phyloP scores from a whole-genome alignment of 2,329 filamentous ascomycete species.

The Bipolaris cookei region DNA sequence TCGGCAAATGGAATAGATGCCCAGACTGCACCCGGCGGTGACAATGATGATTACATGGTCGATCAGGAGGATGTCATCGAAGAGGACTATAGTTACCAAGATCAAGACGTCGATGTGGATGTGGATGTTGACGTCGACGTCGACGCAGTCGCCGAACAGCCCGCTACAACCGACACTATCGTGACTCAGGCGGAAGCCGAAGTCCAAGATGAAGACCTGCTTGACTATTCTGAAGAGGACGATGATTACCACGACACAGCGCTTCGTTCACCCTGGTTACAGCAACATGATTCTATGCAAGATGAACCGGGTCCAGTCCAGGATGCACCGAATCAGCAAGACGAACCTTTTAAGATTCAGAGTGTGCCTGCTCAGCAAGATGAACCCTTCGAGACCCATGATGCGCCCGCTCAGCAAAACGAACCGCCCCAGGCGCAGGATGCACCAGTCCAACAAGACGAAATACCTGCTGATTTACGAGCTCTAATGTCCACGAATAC shows the following conservation, averaged over 20 bases:
- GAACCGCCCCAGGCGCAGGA: not conserved
- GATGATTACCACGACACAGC: constrained; percentile 16
- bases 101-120: not conserved
- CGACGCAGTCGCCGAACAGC: constrained; percentile 12
- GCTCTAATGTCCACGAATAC: constrained; percentile 6
- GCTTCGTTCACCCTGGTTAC: constrained; percentile 4
- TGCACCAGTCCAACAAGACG: constrained; percentile 8
- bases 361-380: constrained; percentile 9
- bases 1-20: constrained; percentile 33
- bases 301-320: not conserved
- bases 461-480: constrained; percentile 17
- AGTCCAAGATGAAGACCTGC: constrained; percentile 36
- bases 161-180: constrained; percentile 1
- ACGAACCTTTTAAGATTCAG: constrained; percentile 1
- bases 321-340: constrained; percentile 3
- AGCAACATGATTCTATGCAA: constrained; percentile 7
- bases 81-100: constrained; percentile 30
- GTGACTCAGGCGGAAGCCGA: constrained; percentile 1
- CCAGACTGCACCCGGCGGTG: constrained; percentile 19
- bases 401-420: not conserved
- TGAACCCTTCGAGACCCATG: constrained; percentile 1
- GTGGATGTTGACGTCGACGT: constrained; percentile 21
- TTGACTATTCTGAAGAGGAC: constrained; percentile 47
- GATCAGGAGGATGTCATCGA: constrained; percentile 45
- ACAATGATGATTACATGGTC: constrained; percentile 48